A percentile compares a stretch with the other conserved stretches of the same genome.
phyloP scores from a whole-genome alignment of 768 basidiomycete species.

The Rhodotorula babjevae region DNA sequence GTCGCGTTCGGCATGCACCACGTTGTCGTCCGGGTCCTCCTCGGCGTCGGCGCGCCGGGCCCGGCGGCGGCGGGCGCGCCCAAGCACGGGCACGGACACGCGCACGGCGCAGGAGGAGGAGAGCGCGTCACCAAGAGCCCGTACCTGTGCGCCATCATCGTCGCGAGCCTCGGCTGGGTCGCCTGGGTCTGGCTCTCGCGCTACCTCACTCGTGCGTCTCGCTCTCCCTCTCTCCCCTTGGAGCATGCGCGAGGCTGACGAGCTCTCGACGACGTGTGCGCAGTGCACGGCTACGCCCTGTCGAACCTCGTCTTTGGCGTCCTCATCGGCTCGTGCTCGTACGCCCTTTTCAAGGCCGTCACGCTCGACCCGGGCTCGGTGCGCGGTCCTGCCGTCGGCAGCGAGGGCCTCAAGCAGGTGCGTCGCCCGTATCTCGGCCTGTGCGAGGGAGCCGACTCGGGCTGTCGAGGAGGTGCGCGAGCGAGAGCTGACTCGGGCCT shows the following conservation, averaged over 20 bases:
- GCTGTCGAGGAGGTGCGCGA: too few relatives aligned
- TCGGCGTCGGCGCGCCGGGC: constrained; percentile 48
- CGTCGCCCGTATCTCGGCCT: constrained; percentile 39
- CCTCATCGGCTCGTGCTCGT: constrained; percentile 64
- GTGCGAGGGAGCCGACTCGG: too few relatives aligned
- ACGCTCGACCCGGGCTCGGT: constrained; percentile 85
- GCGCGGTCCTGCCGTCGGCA: constrained; percentile 62
- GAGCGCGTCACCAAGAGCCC: constrained; percentile 80
- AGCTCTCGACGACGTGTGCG: too few relatives aligned
- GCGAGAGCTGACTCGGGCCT: not conserved
- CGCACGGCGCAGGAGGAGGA: constrained; percentile 46
- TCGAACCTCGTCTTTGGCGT: constrained; percentile 73
- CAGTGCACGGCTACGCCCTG: constrained; percentile 64
- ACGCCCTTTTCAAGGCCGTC: constrained; percentile 86
- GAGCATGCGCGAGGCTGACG: too few relatives aligned
- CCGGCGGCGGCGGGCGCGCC: constrained; percentile 51
- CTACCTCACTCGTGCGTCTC: constrained; percentile 54
- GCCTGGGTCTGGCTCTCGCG: constrained; percentile 73
- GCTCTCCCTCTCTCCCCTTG: not conserved
- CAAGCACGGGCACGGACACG: not conserved
- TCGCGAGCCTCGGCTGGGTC: constrained; percentile 79
- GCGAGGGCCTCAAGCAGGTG: constrained; percentile 81
- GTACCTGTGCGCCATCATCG: constrained; percentile 89
- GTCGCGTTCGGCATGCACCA: constrained; percentile 93
- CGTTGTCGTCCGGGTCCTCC: constrained; percentile 74